A percentile compares a stretch with the other conserved stretches of the same genome.
Conservation (phyloP, 2,329 filamentous ascomycete genomes). For the Xylaria polymorpha region DNA sequence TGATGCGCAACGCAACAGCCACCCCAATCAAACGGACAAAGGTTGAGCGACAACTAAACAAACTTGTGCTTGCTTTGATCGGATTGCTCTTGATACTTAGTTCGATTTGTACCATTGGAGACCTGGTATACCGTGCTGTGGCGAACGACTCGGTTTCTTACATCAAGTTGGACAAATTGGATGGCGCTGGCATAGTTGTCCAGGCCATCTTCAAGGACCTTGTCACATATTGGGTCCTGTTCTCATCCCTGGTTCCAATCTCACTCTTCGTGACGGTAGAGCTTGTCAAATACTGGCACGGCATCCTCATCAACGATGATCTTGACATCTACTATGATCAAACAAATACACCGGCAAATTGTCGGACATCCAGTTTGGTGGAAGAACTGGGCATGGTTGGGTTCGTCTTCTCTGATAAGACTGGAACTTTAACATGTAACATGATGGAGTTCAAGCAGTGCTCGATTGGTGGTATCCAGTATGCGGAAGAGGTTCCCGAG, state of each 20-base stretch:
- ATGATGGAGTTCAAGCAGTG: constrained; percentile 99
- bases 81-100: constrained; percentile 85
- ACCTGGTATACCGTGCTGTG: constrained; percentile 80
- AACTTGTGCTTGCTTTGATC: constrained; percentile 90
- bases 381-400: constrained; percentile 98
- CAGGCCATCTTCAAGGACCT: constrained; percentile 92
- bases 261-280: constrained; percentile 98
- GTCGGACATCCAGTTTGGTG: constrained; percentile 93
- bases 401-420: constrained; percentile 99
- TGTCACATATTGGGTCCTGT: constrained; percentile 98
- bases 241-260: constrained; percentile 95
- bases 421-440: constrained; percentile 96
- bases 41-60: constrained; percentile 93
- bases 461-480: constrained; percentile 92
- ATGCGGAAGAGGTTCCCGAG: constrained; percentile 90
- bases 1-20: constrained; percentile 98
- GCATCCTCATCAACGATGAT: constrained; percentile 97
- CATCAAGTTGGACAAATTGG: constrained; percentile 72
- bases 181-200: constrained; percentile 65
- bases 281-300: constrained; percentile 97
- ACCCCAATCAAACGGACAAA: constrained; percentile 98
- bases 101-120: constrained; percentile 89
- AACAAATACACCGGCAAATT: constrained; percentile 94
- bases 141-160: constrained; percentile 74
- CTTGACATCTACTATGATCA: constrained; percentile 98